These are phyloP conservation scores for Coniochaeta sp. DNA, from an alignment of 2,329 filamentous ascomycete species.

Conservation along the genomic window DNA sequence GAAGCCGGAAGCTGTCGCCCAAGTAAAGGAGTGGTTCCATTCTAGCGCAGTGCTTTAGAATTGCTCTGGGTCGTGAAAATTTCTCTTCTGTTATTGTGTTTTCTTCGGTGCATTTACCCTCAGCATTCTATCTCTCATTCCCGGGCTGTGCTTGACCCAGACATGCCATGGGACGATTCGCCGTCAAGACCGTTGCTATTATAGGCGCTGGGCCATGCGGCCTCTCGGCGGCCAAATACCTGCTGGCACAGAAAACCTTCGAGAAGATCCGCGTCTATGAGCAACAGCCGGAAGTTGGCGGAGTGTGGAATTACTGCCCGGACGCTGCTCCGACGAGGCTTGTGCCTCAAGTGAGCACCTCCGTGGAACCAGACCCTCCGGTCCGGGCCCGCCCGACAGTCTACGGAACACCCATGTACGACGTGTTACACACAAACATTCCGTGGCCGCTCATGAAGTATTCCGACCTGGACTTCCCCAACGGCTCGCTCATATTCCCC, in stretches of 20 bases:
- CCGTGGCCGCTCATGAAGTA: conserved; percentile 75
- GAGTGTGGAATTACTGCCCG: conserved; percentile 76
- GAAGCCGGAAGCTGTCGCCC: too few species aligned
- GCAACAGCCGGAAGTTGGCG: conserved; percentile 69
- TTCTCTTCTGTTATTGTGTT: too few species aligned
- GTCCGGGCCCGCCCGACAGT: conserved; percentile 45
- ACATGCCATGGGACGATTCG: conserved; percentile 23
- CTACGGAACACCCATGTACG: conserved; percentile 81
- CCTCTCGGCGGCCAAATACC: conserved; percentile 72
- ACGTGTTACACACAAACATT: conserved; percentile 79
- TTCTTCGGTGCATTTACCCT: too few species aligned
- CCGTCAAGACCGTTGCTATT: conserved; percentile 61
- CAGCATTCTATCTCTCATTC: too few species aligned
- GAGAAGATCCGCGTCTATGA: conserved; percentile 71
- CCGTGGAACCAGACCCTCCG: conserved; percentile 56
- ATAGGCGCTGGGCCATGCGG: conserved; percentile 80
- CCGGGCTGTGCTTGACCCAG: not conserved
- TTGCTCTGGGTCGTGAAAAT: too few species aligned
- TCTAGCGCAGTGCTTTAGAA: too few species aligned
- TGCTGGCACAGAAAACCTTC: conserved; percentile 63
- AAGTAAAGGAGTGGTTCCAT: not conserved
- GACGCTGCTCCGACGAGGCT: conserved; percentile 36
- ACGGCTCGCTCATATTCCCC: conserved; percentile 66
- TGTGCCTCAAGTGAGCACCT: conserved; percentile 64
- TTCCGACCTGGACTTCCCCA: conserved; percentile 60